These are phyloP conservation scores for Umbelopsis sp. DNA, from an alignment of 192 early-diverging fungal genomes.

Conservation along the genomic window DNA sequence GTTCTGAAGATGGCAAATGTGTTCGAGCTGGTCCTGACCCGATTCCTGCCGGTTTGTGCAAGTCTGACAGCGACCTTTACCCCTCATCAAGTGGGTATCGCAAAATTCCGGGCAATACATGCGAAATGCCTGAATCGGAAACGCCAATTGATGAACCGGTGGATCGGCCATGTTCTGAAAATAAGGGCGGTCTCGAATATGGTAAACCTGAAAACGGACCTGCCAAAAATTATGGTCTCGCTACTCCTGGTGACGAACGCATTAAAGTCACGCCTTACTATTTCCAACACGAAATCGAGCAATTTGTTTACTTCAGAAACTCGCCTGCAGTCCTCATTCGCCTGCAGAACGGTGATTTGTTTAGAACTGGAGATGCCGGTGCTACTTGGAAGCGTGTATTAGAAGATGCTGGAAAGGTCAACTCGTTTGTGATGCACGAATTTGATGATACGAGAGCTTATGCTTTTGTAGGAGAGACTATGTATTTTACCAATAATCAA, in stretches of 20 bases:
- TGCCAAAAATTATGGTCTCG: conserved; percentile 1
- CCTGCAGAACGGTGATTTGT: conserved; percentile 62
- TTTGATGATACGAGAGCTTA: conserved; percentile 68
- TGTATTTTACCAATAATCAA: conserved; percentile 61
- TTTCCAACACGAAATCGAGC: conserved; percentile 53
- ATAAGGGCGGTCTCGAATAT: conserved; percentile 7
- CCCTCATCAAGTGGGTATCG: conserved; percentile 78
- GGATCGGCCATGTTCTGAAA: conserved; percentile 37
- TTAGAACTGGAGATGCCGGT: conserved; percentile 75
- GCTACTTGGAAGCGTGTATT: conserved; percentile 65
- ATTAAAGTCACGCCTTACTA: conserved; percentile 19
- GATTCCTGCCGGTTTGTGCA: conserved; percentile 69
- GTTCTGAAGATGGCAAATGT: conserved; percentile 56
- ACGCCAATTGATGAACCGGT: conserved; percentile 57
- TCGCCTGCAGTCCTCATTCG: conserved; percentile 64
- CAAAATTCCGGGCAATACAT: conserved; percentile 83
- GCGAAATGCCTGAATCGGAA: conserved; percentile 47
- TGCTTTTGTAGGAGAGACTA: conserved; percentile 53
- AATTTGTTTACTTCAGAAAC: conserved; percentile 68
- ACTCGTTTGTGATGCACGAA: conserved; percentile 70
- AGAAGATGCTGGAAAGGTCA: conserved; percentile 48
- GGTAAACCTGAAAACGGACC: conserved; percentile 9
- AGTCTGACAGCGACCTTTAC: conserved; percentile 61
- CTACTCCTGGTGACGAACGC: conserved; percentile 27
- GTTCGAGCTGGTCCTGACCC: conserved; percentile 51